Conservation (phyloP, 2,329 filamentous ascomycete genomes). For the Neophaeococcomyces mojaviensis region DNA sequence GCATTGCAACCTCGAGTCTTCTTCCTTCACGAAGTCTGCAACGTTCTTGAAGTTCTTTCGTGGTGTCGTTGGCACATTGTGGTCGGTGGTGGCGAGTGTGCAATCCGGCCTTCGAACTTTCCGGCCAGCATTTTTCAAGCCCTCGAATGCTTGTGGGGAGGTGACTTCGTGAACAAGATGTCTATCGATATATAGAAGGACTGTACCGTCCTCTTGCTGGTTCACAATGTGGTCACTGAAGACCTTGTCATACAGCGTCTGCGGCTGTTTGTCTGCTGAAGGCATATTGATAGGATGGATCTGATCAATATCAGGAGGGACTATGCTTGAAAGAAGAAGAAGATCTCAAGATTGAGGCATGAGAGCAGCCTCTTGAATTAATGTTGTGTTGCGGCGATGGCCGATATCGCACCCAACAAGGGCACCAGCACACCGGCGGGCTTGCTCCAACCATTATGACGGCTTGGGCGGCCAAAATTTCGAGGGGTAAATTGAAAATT, state of each 20-base stretch:
- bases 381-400: too few species aligned
- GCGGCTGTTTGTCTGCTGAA: constrained; percentile 60
- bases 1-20: constrained; percentile 88
- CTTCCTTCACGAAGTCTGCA: constrained; percentile 86
- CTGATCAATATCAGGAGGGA: background rate
- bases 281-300: constrained; percentile 58
- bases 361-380: too few species aligned
- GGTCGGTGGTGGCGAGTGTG: constrained; percentile 92
- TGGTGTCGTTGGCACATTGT: constrained; percentile 92
- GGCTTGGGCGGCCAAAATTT: too few species aligned
- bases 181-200: constrained; percentile 89
- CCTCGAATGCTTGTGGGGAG: constrained; percentile 98
- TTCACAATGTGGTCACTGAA: constrained; percentile 90
- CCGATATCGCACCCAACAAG: too few species aligned
- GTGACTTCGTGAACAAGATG: constrained; percentile 98
- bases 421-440: too few species aligned
- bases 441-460: too few species aligned
- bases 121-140: constrained; percentile 78
- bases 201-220: constrained; percentile 86
- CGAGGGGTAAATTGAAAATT: too few species aligned
- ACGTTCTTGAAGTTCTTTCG: constrained; percentile 92
- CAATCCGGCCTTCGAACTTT: constrained; percentile 90
- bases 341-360: too few species aligned
- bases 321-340: too few species aligned
- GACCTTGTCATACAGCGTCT: constrained; percentile 96